Percentiles rank a stretch among this genome's conserved stretches.
Conservation (phyloP, 345 rosid species). For the Brassica rapa region DNA sequence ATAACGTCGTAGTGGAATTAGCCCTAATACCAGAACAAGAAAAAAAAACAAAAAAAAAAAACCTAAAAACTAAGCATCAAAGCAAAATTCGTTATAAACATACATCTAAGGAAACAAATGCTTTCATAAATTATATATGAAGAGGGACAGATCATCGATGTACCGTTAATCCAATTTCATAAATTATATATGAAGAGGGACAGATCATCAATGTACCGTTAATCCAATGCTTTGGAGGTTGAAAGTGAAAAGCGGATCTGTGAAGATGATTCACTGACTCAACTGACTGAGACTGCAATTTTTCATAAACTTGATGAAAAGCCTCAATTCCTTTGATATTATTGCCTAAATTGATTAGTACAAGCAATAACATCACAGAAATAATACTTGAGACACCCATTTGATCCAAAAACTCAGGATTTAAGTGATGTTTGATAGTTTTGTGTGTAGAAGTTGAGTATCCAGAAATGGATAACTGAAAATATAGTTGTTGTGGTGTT, state of each 20-base stretch:
- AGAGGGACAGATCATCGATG: not conserved
- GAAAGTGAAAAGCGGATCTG: conserved; percentile 76
- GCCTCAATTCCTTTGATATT: conserved; percentile 42
- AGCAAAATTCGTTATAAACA: not conserved
- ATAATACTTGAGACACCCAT: conserved; percentile 18
- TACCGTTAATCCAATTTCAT: too few relatives aligned
- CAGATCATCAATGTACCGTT: conserved; percentile 57
- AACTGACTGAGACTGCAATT: conserved; percentile 47
- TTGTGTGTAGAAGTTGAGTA: not conserved
- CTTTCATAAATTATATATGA: not conserved
- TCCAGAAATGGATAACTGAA: conserved; percentile 9
- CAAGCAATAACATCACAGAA: conserved; percentile 16
- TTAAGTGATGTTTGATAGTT: not conserved
- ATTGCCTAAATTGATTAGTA: conserved; percentile 21
- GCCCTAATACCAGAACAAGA: not conserved
- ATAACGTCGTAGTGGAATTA: not conserved
- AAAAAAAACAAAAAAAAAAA: not conserved
- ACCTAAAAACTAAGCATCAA: not conserved
- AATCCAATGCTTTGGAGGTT: conserved; percentile 84
- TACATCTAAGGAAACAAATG: not conserved
- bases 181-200: conserved; percentile 24
- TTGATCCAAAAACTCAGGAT: not conserved
- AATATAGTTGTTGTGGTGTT: not conserved
- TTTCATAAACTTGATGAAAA: conserved; percentile 50
- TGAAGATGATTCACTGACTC: conserved; percentile 42